Base-by-base conservation (phyloP, 83 land plant species). In the Diphasiastrum complanatum region DNA sequence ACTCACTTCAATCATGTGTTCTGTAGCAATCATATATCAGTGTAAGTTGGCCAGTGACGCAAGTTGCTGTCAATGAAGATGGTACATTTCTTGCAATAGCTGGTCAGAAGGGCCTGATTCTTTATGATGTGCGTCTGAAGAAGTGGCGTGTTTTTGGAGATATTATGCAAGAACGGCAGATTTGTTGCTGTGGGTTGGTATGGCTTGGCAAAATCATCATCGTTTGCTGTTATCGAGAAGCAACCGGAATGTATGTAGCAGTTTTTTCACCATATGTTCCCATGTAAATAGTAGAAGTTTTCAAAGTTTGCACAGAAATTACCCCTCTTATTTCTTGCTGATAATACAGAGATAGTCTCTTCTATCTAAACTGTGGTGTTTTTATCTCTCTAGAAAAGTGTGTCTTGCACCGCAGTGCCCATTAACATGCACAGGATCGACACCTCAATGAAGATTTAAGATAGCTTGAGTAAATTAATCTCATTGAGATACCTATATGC, bases 101-200 rank as follows among this genome's bases (percentile, higher is more conserved):
- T 57, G 99, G 99, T 37, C 76, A 63, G 6, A 93, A 81, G 71
- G 93, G 99, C 22, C 57, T 95, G 31, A 86, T 95, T 41, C 62
- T 95, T 28, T 89, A 95, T 77, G 93, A 95, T 67, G 53, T 90
- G 45, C 81, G 79, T 0, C 33, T 56, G 48, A 95, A 83, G 55
- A 86, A 67, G 43, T 95, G 97, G 97, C 81, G 99, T 51, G 78
- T 89, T 14, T 95, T 95, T 84, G 93, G 93, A 24, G 99, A 95
- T 82, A 69, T 95, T 31, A 75, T 85, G 32, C 99, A 95, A 73
- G 99, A 95, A 51, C 97, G 96, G 64, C 75, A 73, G 55, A 86
- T 95, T 60, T 78, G 80, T 48, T 89, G 97, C 74, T 69, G 65
- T 58, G 97, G 97, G 36, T 80, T 95, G 69, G 57, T 86, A 41